Base-by-base conservation (phyloP, 208 protist species). In the Leishmania turanica region DNA sequence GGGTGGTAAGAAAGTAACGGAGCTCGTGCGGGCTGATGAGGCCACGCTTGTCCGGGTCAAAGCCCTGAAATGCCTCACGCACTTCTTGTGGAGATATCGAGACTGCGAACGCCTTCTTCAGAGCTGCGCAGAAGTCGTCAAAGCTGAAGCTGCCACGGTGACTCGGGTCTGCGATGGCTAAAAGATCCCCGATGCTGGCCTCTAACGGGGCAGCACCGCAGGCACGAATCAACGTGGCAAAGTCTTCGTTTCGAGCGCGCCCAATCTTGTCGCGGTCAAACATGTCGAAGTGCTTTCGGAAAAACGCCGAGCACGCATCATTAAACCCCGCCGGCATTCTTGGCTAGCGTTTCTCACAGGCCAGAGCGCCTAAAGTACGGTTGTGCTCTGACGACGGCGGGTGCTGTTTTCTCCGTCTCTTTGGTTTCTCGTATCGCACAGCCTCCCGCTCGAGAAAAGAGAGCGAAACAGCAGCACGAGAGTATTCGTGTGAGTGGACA, bases 11-110 rank as follows among this genome's bases (percentile, higher is more conserved):
- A 71, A 99, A 92, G 80, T 94, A 96, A 60, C 97, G 92, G 51
- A 99, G 91, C 84, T 99, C 97, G 79, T 95, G 91, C n/a, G 94
- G 93, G 13, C 93, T 87, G 77, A 99, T 95, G 49, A 93, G 90
- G 40, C 98, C 98, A 70, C 95, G 95, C 15, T 94, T 90, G 58
- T 99, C 95, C 17, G 93, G 89, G 89, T 99, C 98, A 78, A 99
- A 98, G 37, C 95, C 90, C 8, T 90, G 80, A 90, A 99, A 99
- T 11, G 98, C 98, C 49, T 98, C 94, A 19, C 85, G 87, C 27
- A 98, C 91, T 49, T 98, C 97, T 42, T 95, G 89, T 19, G 87
- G 73, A 15, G 74, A 88, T 7, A 93, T 72, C 27, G 91, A 90
- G 21, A 86, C 90, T 13, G 84, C 78, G 40, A 94, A 92, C 4